These are phyloP conservation scores for Polyrhizophydium stewartii DNA, from an alignment of 371 early-diverging fungal species.

Conservation along the genomic window DNA sequence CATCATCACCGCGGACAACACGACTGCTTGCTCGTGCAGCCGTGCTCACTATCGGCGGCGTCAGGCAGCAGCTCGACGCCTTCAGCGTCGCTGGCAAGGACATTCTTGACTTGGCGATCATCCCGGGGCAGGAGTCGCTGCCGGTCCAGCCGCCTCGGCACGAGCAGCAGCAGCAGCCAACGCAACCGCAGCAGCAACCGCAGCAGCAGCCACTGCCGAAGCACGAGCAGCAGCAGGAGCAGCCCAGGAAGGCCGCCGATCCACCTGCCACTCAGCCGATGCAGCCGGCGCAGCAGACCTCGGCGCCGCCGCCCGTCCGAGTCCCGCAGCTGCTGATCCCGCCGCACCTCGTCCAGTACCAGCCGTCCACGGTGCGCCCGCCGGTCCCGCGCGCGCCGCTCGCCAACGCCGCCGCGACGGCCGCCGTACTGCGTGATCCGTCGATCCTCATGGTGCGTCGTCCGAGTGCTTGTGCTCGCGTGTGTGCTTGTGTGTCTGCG, in stretches of 20 bases:
- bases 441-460: constrained; percentile 25
- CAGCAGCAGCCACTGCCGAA: too few relatives aligned
- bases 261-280: too few relatives aligned
- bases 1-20: too few relatives aligned
- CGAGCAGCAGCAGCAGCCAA: background rate
- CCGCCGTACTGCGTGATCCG: constrained; percentile 16
- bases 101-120: background rate
- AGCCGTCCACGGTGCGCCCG: background rate
- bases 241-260: too few relatives aligned
- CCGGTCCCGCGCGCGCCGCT: background rate
- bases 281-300: background rate
- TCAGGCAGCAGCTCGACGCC: background rate
- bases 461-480: background rate
- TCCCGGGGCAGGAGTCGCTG: background rate
- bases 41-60: too few relatives aligned
- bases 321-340: background rate
- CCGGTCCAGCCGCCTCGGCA: too few relatives aligned
- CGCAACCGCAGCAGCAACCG: constrained; percentile 1
- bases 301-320: constrained; percentile 1
- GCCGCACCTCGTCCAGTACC: background rate
- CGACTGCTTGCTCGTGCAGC: too few relatives aligned
- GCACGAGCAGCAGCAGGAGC: too few relatives aligned
- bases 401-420: background rate
- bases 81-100: background rate
- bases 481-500: too few relatives aligned